A percentile compares a stretch with the other conserved stretches of the same genome.
Conservation (phyloP, 73 alveolate genomes). For the Paramecium sexaurelia region DNA sequence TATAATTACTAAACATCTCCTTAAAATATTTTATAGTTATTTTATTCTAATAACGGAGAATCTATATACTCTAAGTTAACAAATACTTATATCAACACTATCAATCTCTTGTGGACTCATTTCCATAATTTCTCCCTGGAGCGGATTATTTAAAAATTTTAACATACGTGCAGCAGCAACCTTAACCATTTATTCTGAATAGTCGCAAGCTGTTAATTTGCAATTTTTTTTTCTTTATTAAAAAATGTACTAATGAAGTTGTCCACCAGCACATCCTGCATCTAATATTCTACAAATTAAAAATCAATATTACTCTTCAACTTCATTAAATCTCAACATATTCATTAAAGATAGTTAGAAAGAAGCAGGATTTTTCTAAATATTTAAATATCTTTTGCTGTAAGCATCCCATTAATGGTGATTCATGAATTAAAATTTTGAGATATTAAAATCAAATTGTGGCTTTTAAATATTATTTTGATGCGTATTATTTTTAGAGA, state of each 20-base stretch:
- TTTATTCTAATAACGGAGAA: neutral
- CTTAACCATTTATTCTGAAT: neutral
- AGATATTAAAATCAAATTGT: neutral
- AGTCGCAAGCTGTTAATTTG: neutral
- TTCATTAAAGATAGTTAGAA: neutral
- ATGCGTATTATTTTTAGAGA: neutral
- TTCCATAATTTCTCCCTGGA: neutral
- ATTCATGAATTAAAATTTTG: neutral
- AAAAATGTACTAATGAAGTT: neutral
- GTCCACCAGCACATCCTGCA: conserved; percentile 20
- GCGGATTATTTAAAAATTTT: neutral
- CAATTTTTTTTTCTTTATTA: neutral
- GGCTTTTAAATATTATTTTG: neutral
- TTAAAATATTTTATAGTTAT: neutral
- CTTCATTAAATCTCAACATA: neutral
- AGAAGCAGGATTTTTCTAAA: neutral
- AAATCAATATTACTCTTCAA: neutral
- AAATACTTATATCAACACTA: neutral
- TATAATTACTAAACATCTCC: neutral
- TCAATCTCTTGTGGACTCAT: neutral
- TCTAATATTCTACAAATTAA: neutral
- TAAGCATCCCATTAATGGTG: neutral
- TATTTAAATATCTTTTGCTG: neutral
- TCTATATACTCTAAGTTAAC: neutral
- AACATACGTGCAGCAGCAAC: neutral